Base-by-base conservation (phyloP, 495 filamentous ascomycete genomes). In the Cladorrhinum samala region DNA sequence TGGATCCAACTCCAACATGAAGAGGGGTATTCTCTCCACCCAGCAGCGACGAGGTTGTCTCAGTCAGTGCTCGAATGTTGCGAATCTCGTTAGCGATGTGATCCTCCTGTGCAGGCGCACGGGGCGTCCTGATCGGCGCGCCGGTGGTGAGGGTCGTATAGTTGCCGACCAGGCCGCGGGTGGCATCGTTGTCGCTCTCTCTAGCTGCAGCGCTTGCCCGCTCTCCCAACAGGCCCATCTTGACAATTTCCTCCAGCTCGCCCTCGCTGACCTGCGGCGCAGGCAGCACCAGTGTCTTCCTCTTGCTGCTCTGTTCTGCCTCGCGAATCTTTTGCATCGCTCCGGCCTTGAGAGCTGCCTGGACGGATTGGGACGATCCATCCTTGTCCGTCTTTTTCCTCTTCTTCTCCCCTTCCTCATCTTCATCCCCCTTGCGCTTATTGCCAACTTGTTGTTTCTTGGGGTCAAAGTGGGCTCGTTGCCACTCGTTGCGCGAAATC, bases 181-280 rank as follows among this genome's bases (percentile, higher is more conserved):
- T 93, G 50, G 85, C 86, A 54, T 89, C 86, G 46, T 88, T 90
- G 55, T 96, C 91, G 64, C 88, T 88, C 44, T 83, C 83, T 9
- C 81, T 81, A 19, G 86, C 88, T 63, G 87, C 65, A 45, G 77
- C 74, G 62, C 83, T 89, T n/a, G 91, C 93, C 55, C 85, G 85
- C 58, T 96, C 90, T 33, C 90, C 93, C 45, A 89, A 81, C 84
- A 95, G 86, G 23, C 93, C 94, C 90, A 96, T 94, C 70, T 98
- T 98, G 41, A 98, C 91, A 64, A 98, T 96, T 62, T 95, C 91
- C 65, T 98, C 93, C 58, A 98, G 79, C 68, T 98, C 93, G 27
- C 82, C 76, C 58, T 97, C 93, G 64, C 85, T 83, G 50, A 98
- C 91, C 71, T 98, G 93, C 17, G 93, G 93, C 3, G 84, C 74